phyloP scores from a whole-genome alignment of 768 basidiomycete genomes.

The Mycena rebaudengoi region DNA sequence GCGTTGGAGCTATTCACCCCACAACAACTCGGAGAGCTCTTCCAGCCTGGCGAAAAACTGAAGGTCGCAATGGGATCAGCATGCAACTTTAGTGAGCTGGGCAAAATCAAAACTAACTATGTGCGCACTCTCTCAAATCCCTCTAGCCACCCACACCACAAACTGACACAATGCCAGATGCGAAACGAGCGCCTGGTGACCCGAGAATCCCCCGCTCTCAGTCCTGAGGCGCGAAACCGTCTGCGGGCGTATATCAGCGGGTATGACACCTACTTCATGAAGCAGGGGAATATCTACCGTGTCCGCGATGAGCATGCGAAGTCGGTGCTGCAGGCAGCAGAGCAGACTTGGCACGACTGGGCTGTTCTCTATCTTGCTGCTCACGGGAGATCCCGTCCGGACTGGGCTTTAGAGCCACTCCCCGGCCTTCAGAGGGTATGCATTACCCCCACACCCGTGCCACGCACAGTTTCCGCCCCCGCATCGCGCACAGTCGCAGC shows the following conservation, averaged over 20 bases:
- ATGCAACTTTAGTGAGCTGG: background rate
- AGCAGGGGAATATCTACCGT: background rate
- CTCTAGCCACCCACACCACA: background rate
- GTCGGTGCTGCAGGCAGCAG: background rate
- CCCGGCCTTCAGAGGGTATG: background rate
- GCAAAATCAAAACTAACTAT: background rate
- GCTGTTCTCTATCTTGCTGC: conserved; percentile 1
- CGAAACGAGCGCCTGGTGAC: background rate
- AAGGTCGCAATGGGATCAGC: background rate
- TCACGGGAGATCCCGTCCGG: background rate
- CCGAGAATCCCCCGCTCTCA: background rate
- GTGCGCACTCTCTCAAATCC: background rate
- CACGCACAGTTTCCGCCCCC: too few species aligned
- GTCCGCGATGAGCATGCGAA: background rate
- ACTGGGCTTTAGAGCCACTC: conserved; percentile 5
- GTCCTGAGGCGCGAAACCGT: background rate
- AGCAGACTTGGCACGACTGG: conserved; percentile 11
- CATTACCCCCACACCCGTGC: background rate
- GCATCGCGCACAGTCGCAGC: background rate
- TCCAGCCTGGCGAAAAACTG: background rate
- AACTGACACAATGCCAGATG: background rate
- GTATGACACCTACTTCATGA: background rate
- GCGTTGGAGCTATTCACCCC: background rate
- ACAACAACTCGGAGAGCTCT: background rate
- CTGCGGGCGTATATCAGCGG: background rate